These are phyloP conservation scores for Leucocoprinus sp. DNA, from an alignment of 768 basidiomycete genomes.

Conservation along the genomic window DNA sequence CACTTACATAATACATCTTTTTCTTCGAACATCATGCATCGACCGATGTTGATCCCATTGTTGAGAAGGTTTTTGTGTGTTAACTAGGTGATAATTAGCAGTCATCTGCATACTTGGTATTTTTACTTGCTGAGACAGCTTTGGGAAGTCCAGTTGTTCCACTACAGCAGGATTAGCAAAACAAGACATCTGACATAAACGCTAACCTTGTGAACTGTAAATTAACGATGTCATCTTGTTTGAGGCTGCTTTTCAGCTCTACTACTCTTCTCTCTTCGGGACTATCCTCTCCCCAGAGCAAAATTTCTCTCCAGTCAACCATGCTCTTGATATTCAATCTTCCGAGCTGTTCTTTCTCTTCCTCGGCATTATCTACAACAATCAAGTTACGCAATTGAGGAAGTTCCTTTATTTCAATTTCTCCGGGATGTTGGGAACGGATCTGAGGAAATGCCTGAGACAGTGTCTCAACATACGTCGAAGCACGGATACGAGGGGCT, in stretches of 20 bases:
- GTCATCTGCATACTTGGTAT: background rate
- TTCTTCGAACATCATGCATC: slow-evolving; percentile 60
- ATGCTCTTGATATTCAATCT: slow-evolving; percentile 37
- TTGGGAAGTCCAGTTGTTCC: slow-evolving; percentile 79
- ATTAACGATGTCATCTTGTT: slow-evolving; percentile 69
- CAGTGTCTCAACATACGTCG: slow-evolving; percentile 56
- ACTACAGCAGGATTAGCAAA: slow-evolving; percentile 25
- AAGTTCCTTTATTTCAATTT: slow-evolving; percentile 48
- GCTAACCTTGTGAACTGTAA: slow-evolving; percentile 77
- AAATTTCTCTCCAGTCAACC: slow-evolving; percentile 64
- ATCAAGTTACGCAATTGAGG: slow-evolving; percentile 59
- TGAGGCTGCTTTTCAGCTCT: slow-evolving; percentile 30
- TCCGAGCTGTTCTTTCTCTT: slow-evolving; percentile 28
- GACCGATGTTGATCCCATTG: slow-evolving; percentile 63
- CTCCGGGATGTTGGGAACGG: slow-evolving; percentile 36
- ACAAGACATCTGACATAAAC: too few relatives aligned
- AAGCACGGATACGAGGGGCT: slow-evolving; percentile 60
- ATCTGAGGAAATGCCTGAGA: slow-evolving; percentile 51
- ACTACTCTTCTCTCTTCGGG: slow-evolving; percentile 34
- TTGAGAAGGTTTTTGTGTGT: slow-evolving; percentile 77
- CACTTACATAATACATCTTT: slow-evolving; percentile 58
- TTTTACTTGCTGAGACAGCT: slow-evolving; percentile 61
- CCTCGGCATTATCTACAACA: slow-evolving; percentile 53
- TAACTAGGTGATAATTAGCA: slow-evolving; percentile 32
- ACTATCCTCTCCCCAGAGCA: slow-evolving; percentile 58